A percentile compares a stretch with the other conserved stretches of the same genome.
Evolutionary conservation across 139 green algal genomes (phyloP).

Genomic region (Picochlorum sp.): DNA sequence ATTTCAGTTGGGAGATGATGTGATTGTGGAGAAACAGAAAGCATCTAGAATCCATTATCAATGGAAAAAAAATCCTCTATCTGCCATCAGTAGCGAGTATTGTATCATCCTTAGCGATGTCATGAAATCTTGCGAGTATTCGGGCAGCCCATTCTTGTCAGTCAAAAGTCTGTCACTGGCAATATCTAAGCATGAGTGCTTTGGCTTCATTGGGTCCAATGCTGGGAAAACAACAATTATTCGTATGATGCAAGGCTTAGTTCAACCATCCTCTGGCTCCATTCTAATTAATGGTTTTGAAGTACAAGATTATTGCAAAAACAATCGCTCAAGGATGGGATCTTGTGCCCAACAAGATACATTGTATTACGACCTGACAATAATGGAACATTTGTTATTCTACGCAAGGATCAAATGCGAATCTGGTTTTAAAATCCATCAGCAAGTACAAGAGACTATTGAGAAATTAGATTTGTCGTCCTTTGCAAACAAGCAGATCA

Average conservation of each 20-base stretch:
- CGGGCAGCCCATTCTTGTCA: constrained; percentile 9
- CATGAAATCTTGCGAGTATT: no score
- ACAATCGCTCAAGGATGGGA: constrained; percentile 27
- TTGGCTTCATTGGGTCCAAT: constrained; percentile 82
- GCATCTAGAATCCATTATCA: no score
- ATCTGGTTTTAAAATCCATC: constrained; percentile 13
- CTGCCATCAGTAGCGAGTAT: no score
- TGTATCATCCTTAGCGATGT: no score
- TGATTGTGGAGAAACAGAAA: no score
- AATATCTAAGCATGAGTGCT: constrained; percentile 41
- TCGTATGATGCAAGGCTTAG: constrained; percentile 61
- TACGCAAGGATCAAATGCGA: constrained; percentile 75
- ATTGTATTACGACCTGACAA: constrained; percentile 36
- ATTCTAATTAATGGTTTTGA: constrained; percentile 41
- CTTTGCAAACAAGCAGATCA: constrained; percentile 13
- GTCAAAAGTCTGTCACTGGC: constrained; percentile 30
- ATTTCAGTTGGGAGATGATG: no score
- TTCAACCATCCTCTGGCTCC: constrained; percentile 34
- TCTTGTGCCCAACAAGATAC: constrained; percentile 44
- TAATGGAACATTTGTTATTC: constrained; percentile 83
- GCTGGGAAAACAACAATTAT: constrained; percentile 76
- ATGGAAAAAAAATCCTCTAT: no score
- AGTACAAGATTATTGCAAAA: constrained; percentile 45
- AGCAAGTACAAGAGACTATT: constrained; percentile 36
- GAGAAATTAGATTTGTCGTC: constrained; percentile 40